Base-by-base conservation (phyloP, 2,329 filamentous ascomycete species). In the Macrophomina phaseolina region DNA sequence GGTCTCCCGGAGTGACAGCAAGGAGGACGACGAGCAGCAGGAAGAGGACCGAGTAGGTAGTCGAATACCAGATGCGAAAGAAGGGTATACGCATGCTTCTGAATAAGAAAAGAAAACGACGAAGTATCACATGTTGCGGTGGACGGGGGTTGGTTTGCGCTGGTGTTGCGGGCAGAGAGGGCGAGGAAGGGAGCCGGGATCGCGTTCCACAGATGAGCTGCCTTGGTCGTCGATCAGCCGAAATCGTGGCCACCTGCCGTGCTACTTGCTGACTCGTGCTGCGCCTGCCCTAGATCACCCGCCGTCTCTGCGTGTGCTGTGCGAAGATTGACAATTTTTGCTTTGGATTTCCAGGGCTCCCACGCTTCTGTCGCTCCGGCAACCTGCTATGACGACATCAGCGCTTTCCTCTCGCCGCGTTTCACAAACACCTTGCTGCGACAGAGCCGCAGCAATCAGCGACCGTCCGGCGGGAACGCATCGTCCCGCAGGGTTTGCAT, bases 11-110 rank as follows among this genome's bases (percentile, higher is more conserved):
- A 0, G 92, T 92, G 71, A 96, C 85, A 73, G 94, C 85, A 49
- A 97, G 85, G 66, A 97, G 86, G 66, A 86, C 85, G 71, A 92
- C 78, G 42, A 94, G 87, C 72, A 96, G 76, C 73, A 94, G 78
- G 77, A 90, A 90, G 74, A 97, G 85, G 73, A 93, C 78, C 68
- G 89, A 87, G 79, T 97, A 98, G 71, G 90, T 85, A 56, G 88
- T 88, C 75, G 86, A 89, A 82, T 97, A 97, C 81, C 94, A 87
- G 78, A 97, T 88, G 76, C 89, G 89, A 78, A 91, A 93, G 74
- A 94, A 81, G 69, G 89, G 83, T 70, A 84, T 81, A 71, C 79
- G 81, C 72, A 83, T 78, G 67, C 69, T 67, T 51, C 48, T 32
- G 56, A 18, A 23, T 32, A 53, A 45, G 32, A 32, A 34, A 46